Evolutionary conservation across 331 rosid species (phyloP), one percentile per base, ranked within the genome.

Genomic region (Quercus tomentella): DNA sequence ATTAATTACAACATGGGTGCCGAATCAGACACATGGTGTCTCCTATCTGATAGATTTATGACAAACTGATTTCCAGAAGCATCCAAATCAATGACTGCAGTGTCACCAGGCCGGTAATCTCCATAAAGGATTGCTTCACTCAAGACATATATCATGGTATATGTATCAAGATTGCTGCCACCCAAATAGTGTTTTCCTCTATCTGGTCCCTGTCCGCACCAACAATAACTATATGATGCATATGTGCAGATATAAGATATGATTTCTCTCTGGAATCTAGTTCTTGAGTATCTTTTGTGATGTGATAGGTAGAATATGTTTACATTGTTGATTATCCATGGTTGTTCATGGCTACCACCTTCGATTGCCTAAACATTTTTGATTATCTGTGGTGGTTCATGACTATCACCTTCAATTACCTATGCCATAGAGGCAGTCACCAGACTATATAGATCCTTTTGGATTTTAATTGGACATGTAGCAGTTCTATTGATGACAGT

Each of bases 81-180:
- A 85, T 94, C 96, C 88, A 94, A 75, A 81, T 92, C 98, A 61
- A 94, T 67, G 55, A 87, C 21, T 82, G 84, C 88, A 73, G 91
- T 86, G 82, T 94, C 94, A 51, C 97, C 96, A 25, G 92, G 84
- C 81, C 86, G 87, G 82, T 85, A 92, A 82, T 76, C 76, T 62
- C 89, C 94, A 23, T 80, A 28, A 26, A 94, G 94, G 73, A 92
- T 79, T 33, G 94, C 94, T 82, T 92, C 97, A 77, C 91, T 81
- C 84, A 94, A 80, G 2, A 91, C 94, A 62, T 90, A 37, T 37
- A 7, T 21, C 63, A 57, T 21, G 15, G 23, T 57, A 25, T 7
- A 21, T 21, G 26, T 57, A 57, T 22, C 5, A 57, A 57, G 23
- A 57, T 21, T 57, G 15, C 63, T 37, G 45, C 45, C 30, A 58